Percentiles rank a stretch among this genome's conserved stretches.
These are phyloP conservation scores for Singerocomus inundabilis DNA, from an alignment of 1,284 basidiomycete species.

Conservation along the genomic window DNA sequence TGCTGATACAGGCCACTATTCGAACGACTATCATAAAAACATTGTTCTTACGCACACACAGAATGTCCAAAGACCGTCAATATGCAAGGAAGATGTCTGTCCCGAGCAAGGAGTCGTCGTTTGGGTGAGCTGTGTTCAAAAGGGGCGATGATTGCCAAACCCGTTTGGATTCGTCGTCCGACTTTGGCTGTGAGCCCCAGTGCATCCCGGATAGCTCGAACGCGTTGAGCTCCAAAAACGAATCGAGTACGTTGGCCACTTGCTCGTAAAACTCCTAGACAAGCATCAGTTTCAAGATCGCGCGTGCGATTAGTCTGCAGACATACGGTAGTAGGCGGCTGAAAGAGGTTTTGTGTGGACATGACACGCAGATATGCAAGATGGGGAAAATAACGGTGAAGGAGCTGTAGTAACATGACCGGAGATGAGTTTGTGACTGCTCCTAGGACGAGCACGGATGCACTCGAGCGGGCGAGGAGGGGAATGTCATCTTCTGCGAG, in stretches of 20 bases:
- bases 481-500: constrained; percentile 53
- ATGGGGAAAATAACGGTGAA: constrained; percentile 45
- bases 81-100: constrained; percentile 43
- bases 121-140: constrained; percentile 28
- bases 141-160: constrained; percentile 56
- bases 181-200: constrained; percentile 51
- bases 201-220: constrained; percentile 75
- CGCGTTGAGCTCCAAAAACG: constrained; percentile 52
- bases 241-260: constrained; percentile 54
- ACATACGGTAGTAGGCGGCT: constrained; percentile 49
- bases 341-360: constrained; percentile 47
- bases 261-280: constrained; percentile 60
- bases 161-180: constrained; percentile 36
- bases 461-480: constrained; percentile 46
- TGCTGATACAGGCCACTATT: background rate
- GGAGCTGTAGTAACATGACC: constrained; percentile 42
- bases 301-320: background rate
- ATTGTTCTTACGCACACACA: constrained; percentile 8
- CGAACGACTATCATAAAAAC: background rate
- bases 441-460: constrained; percentile 43
- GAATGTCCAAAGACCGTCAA: constrained; percentile 24
- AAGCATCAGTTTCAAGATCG: constrained; percentile 15
- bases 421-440: constrained; percentile 47
- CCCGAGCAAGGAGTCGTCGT: constrained; percentile 34
- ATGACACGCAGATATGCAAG: constrained; percentile 53